Base-by-base conservation (phyloP, 2,329 filamentous ascomycete species). In the Cordyceps cicadae region DNA sequence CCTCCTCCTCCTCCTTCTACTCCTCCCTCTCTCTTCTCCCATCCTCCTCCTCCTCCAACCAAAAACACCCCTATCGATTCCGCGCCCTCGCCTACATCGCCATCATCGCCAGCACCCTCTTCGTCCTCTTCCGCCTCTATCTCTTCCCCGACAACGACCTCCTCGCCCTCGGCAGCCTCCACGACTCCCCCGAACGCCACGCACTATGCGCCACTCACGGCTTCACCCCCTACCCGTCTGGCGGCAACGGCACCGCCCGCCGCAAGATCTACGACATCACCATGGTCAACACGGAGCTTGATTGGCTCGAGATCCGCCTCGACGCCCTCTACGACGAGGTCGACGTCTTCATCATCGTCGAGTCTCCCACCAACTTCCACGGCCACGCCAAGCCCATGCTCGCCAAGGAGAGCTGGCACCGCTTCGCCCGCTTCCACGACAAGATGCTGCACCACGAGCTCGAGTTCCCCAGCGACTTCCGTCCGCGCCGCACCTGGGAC, bases 291-390 rank as follows among this genome's bases (percentile, higher is more conserved):
- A 81, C 77, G 4, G 85, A 87, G 70, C 75, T 87, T 14, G 85
- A 87, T 71, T 85, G 82, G 78, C 76, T 88, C 46, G 85, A 88
- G 69, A 81, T 88, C 54, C 81, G 84, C 9, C 74, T 88, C 3
- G 77, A 83, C 66, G 81, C 81, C 3, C 77, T 85, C 19, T 80
- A 81, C 61, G 70, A 80, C 45, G 72, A 80, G 46, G 83, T 87
- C 61, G 85, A 88, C 71, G 86, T 86, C 71, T 88, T 86, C 66
- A 76, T 88, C 67, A 77, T 88, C 32, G 77, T 87, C 56, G 85
- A 88, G 71, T 79, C 81, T 0, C 69, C 73, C n/a, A 77, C 73
- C 54, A 86, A 83, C 1, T 87, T 87, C 65, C 85, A 83, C 15
- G 79, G 79, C 43, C 72, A 72, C 1, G 70, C 76, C 9, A 87